A percentile compares a stretch with the other conserved stretches of the same genome.
phyloP scores from a whole-genome alignment of 306 rosid species.

The Vigna unguiculata region DNA sequence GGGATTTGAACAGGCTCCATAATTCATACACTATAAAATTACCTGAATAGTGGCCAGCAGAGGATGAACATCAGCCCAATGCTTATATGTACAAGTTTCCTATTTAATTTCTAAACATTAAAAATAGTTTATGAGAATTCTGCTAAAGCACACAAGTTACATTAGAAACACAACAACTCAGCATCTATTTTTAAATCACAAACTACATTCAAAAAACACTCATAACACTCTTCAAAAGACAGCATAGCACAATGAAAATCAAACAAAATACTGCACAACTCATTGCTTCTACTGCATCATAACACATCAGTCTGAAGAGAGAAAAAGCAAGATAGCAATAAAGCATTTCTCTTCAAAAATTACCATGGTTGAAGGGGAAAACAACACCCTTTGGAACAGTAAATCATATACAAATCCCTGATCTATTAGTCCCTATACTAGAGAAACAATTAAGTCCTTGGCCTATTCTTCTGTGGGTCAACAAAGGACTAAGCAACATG shows the following conservation, averaged over 20 bases:
- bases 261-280: not conserved
- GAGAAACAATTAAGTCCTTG: not conserved
- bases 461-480: not conserved
- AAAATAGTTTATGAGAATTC: slow-evolving; percentile 43
- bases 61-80: slow-evolving; percentile 88
- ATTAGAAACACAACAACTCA: slow-evolving; percentile 18
- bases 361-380: not conserved
- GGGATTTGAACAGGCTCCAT: slow-evolving; percentile 24
- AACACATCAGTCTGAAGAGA: not conserved
- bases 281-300: not conserved
- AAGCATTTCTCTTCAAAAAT: not conserved
- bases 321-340: not conserved
- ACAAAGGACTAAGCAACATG: not conserved
- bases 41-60: slow-evolving; percentile 98
- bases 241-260: slow-evolving; percentile 20
- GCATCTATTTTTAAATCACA: not conserved
- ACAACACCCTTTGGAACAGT: not conserved
- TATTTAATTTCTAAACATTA: slow-evolving; percentile 73
- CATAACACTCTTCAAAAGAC: slow-evolving; percentile 12
- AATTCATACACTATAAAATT: slow-evolving; percentile 39
- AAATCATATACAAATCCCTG: not conserved
- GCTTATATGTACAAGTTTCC: slow-evolving; percentile 93
- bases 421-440: not conserved
- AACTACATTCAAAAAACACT: not conserved
- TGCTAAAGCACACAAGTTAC: not conserved